These are phyloP conservation scores for Penicillium turbatum DNA, from an alignment of 495 filamentous ascomycete species.

Conservation along the genomic window DNA sequence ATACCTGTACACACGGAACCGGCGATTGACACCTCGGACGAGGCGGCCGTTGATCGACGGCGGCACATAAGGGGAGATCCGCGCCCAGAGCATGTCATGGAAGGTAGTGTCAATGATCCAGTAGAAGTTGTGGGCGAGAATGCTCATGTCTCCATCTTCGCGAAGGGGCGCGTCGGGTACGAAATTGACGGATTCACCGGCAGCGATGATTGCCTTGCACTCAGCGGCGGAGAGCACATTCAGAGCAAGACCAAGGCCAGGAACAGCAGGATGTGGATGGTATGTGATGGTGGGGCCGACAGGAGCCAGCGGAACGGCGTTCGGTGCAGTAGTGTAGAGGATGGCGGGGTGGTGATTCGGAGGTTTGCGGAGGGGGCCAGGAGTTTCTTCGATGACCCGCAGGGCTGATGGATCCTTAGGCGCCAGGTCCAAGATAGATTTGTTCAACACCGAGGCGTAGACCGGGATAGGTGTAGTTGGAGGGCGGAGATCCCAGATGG, in stretches of 20 bases:
- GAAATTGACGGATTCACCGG: slow-evolving; percentile 38
- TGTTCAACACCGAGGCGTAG: slow-evolving; percentile 36
- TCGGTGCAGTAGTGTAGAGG: slow-evolving; percentile 33
- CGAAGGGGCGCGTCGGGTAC: slow-evolving; percentile 35
- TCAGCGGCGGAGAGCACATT: slow-evolving; percentile 31
- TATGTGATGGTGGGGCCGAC: slow-evolving; percentile 28
- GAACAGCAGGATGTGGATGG: slow-evolving; percentile 36
- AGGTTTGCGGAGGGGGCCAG: slow-evolving; percentile 35
- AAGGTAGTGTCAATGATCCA: slow-evolving; percentile 38
- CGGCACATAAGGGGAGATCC: slow-evolving; percentile 31
- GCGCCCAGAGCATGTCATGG: slow-evolving; percentile 38
- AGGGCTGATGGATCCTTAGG: slow-evolving; percentile 28
- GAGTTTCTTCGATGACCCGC: slow-evolving; percentile 33
- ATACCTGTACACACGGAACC: slow-evolving; percentile 40
- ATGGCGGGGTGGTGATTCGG: slow-evolving; percentile 39
- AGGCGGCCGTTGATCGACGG: slow-evolving; percentile 28
- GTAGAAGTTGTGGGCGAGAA: slow-evolving; percentile 43
- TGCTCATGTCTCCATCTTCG: slow-evolving; percentile 37
- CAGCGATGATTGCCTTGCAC: slow-evolving; percentile 36
- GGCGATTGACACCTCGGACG: slow-evolving; percentile 35
- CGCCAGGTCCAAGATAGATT: slow-evolving; percentile 30
- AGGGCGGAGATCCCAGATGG: slow-evolving; percentile 39
- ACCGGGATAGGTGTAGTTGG: slow-evolving; percentile 24
- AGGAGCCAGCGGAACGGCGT: slow-evolving; percentile 31
- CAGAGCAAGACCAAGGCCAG: slow-evolving; percentile 34